A percentile compares a stretch with the other conserved stretches of the same genome.
phyloP scores from a whole-genome alignment of 768 basidiomycete species.

The Cystobasidium onofrii region DNA sequence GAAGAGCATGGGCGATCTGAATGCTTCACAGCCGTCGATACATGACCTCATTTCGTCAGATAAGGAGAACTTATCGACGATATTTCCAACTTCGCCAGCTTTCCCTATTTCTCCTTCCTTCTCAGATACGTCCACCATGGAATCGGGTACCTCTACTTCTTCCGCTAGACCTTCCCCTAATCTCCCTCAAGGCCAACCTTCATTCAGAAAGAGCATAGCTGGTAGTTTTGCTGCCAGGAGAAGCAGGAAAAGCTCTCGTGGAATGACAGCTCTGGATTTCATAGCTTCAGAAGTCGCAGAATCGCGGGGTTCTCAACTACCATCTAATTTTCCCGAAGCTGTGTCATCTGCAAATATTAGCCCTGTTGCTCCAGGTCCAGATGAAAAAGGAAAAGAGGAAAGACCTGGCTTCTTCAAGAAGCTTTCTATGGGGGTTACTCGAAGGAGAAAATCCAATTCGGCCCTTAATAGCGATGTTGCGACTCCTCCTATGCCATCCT shows the following conservation, averaged over 20 bases:
- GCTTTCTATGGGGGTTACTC: slow-evolving; percentile 1
- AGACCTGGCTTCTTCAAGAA: slow-evolving; percentile 26
- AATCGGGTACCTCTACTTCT: background rate
- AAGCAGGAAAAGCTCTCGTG: slow-evolving; percentile 2
- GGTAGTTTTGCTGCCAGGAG: background rate
- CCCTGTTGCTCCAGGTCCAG: background rate
- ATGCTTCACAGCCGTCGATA: slow-evolving; percentile 4
- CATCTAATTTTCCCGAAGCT: background rate
- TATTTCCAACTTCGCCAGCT: background rate
- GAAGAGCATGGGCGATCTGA: slow-evolving; percentile 19
- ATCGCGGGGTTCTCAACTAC: background rate
- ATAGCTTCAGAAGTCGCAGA: background rate
- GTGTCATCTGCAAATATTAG: background rate
- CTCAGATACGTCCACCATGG: background rate
- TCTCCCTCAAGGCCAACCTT: background rate
- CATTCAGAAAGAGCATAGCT: background rate
- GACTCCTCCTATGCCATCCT: background rate
- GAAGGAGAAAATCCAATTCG: background rate
- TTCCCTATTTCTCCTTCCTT: background rate
- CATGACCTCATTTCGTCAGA: background rate
- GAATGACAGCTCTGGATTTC: background rate
- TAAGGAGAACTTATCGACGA: background rate
- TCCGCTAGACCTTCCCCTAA: background rate
- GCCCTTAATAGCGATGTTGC: background rate
- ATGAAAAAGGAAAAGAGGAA: background rate